These are phyloP conservation scores for Wickerhamomyces chambardii DNA, from an alignment of 805 yeast species.

Conservation along the genomic window DNA sequence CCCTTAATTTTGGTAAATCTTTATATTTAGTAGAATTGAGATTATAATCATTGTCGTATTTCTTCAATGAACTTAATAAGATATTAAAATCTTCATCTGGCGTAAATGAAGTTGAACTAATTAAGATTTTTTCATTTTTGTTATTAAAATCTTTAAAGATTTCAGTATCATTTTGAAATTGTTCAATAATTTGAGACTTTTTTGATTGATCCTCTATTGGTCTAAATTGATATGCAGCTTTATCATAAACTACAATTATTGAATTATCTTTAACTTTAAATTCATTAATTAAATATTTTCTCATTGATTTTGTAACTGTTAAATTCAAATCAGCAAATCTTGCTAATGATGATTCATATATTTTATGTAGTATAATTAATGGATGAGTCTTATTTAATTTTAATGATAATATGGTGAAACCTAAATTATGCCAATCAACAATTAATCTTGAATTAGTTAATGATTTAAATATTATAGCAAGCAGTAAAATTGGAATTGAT, in stretches of 20 bases:
- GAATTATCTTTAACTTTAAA: constrained; percentile 43
- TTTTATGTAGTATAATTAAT: constrained; percentile 46
- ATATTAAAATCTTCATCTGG: constrained; percentile 86
- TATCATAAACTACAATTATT: constrained; percentile 68
- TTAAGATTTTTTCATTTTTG: constrained; percentile 47
- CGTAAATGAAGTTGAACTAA: constrained; percentile 90
- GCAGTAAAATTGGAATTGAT: constrained; percentile 68
- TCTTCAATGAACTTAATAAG: constrained; percentile 57
- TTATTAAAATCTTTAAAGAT: constrained; percentile 26
- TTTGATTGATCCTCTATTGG: constrained; percentile 30
- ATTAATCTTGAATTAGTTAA: constrained; percentile 53
- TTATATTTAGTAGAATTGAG: background rate
- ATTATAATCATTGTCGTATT: constrained; percentile 28
- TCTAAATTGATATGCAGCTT: constrained; percentile 65
- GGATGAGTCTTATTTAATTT: constrained; percentile 50
- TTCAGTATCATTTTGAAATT: constrained; percentile 4
- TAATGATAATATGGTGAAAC: constrained; percentile 71
- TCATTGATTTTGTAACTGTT: constrained; percentile 77
- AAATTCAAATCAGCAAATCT: constrained; percentile 60
- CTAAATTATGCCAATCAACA: constrained; percentile 96
- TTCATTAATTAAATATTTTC: constrained; percentile 40
- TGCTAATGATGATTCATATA: constrained; percentile 59
- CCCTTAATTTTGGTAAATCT: constrained; percentile 38
- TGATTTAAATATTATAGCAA: constrained; percentile 46
- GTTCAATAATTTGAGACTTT: constrained; percentile 21